Base-by-base conservation (phyloP, 345 rosid genomes). In the Angophora floribunda region DNA sequence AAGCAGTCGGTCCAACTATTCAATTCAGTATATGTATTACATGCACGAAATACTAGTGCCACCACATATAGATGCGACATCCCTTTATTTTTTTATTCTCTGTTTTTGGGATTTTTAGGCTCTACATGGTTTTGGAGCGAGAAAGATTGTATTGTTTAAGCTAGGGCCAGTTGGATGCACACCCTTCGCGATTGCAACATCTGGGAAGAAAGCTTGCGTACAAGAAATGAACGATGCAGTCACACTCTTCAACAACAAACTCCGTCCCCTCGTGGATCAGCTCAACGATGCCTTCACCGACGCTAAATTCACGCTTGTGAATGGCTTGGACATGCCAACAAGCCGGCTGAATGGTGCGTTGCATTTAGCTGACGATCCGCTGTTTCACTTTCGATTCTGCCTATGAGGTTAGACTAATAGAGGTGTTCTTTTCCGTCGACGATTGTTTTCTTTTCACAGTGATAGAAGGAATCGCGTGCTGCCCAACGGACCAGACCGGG, bases 121-220 rank as follows among this genome's bases (percentile, higher is more conserved):
- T 55, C 88, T 97, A 91, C 90, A 94, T 89, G 89, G 86, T 78
- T 52, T 90, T 28, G 98, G 98, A 86, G 99, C 96, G 36, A 91
- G 97, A 89, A 94, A 93, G 91, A 89, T 97, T 87, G 90, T 86
- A 19, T 32, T 97, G 90, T 65, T 88, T 65, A 95, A 95, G 55
- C n/a, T 95, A 28, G 97, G 95, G 19, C 93, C 91, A n/a, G 88
- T 97, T 13, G 98, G 98, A n/a, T 97, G 99, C 91, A 96, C 93
- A 75, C 99, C 97, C 4, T 92, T 91, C 52, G 93, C 93, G 41
- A 67, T 93, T 4, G 80, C 92, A 1, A 59, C 85, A 30, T 86
- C 91, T 16, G 94, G 92, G 52, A 91, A 88, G 2, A 91, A 93
- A n/a, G 16, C 92, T 36, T 95, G 98, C 78, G 92, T 91, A 2